Base-by-base conservation (phyloP, 371 early-diverging fungal genomes). In the Apophysomyces sp. region DNA sequence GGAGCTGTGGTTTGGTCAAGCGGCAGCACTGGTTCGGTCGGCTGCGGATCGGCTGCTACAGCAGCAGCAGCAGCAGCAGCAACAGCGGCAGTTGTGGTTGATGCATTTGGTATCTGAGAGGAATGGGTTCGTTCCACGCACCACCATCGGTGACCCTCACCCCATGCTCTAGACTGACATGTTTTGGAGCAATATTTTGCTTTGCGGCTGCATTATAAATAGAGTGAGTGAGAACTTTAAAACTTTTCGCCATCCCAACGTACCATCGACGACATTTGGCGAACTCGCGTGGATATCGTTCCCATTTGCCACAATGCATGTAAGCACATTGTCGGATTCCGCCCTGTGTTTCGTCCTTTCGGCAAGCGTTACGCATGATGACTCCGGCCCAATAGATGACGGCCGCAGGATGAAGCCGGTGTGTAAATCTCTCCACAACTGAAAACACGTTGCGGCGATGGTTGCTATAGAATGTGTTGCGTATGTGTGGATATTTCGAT, bases 301-400 rank as follows among this genome's bases (percentile, higher is more conserved):
- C 92, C 90, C 89, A 90, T 52, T 84, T 83, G 52, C 87, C 87
- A 62, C 92, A 91, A 56, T 82, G 79, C 63, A 89, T 83, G 58
- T 88, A 82, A 15, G 90, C 88, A 66, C 92, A 91, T 61, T 87
- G 89, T 34, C 90, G 83, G 34, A 89, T 80, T 30, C 88, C 88
- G 56, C 85, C 82, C 26, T 82, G 83, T 34, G 79, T 60, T 61
- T 90, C 90, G 65, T 91, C 90, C 55, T 88, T 89, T 39, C 89
- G 84, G 67, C 89, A 91, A 53, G 85, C 84, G 67, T 91, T 91
- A 65, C 90, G 83, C 92, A 91, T 91, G 60, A 90, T 87, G 12
- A 88, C 86, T 2, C 85, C 81, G 4, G 92, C 89, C 92, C 92
- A 91, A 58, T 86, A 86, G 44, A 83, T 87, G 58, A 91, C 84